These are phyloP conservation scores for Gyromitra esculenta DNA, from an alignment of 2,329 filamentous ascomycete genomes.

Conservation along the genomic window DNA sequence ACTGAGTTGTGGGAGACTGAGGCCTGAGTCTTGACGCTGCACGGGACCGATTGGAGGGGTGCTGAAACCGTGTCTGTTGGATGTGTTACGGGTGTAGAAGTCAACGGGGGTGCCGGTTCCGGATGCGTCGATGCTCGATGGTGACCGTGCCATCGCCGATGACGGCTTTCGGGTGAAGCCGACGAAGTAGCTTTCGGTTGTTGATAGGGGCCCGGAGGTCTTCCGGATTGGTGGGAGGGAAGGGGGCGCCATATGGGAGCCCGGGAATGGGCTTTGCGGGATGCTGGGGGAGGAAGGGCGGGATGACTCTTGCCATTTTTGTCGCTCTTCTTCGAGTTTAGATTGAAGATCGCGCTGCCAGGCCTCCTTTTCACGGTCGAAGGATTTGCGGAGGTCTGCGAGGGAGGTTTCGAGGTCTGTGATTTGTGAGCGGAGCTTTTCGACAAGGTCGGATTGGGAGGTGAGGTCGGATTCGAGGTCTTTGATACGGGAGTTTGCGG, in stretches of 20 bases:
- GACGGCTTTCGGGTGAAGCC: conserved; percentile 41
- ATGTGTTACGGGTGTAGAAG: conserved; percentile 5
- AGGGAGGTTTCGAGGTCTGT: conserved; percentile 70
- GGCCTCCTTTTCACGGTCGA: conserved; percentile 69
- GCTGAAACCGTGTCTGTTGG: conserved; percentile 41
- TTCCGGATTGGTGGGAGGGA: conserved; percentile 39
- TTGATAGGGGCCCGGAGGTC: conserved; percentile 40
- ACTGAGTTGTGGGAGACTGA: conserved; percentile 23
- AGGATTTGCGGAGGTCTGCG: conserved; percentile 67
- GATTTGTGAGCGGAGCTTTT: conserved; percentile 61
- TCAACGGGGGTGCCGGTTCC: conserved; percentile 11
- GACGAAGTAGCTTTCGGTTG: conserved; percentile 53
- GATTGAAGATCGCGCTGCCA: conserved; percentile 69
- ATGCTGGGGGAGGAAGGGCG: conserved; percentile 40
- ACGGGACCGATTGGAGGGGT: conserved; percentile 33
- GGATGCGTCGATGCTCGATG: conserved; percentile 16
- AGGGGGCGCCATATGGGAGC: conserved; percentile 28
- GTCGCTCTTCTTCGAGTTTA: conserved; percentile 72
- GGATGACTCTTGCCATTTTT: conserved; percentile 63
- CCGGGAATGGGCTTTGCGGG: conserved; percentile 23
- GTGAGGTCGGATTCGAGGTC: conserved; percentile 72
- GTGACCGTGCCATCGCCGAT: conserved; percentile 17
- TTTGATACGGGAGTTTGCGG: conserved; percentile 71
- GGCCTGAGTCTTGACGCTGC: conserved; percentile 26
- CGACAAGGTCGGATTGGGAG: conserved; percentile 67